Evolutionary conservation across 1,284 basidiomycete species (phyloP), one percentile per base, ranked within the genome.

Genomic region (Leccinum insigne): DNA sequence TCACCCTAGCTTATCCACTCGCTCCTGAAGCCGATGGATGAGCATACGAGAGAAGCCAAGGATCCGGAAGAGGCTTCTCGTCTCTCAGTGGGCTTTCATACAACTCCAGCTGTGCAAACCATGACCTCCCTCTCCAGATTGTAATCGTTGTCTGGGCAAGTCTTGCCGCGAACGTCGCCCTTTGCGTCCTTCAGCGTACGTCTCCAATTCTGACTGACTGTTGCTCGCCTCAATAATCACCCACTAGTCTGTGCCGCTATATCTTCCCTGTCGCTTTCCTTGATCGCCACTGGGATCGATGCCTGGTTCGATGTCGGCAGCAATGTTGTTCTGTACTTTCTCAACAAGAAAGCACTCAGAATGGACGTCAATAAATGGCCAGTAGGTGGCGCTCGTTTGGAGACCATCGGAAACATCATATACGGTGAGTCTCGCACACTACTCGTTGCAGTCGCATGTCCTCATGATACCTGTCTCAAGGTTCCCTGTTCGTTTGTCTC

Each of bases 241-340:
- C 54, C n/a, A 23, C 2, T 72, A 93, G 91, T 93, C 75, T 93
- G 92, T 74, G 96, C 94, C 13, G 96, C 97, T 16, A 84, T 95
- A 67, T 92, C 92, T 4, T 92, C 94, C 3, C 74, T 87, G 14
- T 97, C 95, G 1, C 82, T 99, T 11, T 95, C 95, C 10, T 84
- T 99, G 60, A 87, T 99, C 66, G 95, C 95, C 23, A 96, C 94
- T 2, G 92, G 87, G 32, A 91, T 96, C 70, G 95, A 98, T 77
- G 90, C 94, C 16, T 87, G 94, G 21, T 97, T 98, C 74, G 96
- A 99, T 74, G 87, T 95, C 58, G 91, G 93, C 62, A 96, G 95
- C 69, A 99, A 98, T 72, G 77, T 97, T 47, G 81, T 98, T 10
- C 84, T 99, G 2, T 92, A 91, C 77, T 87, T 87, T 80, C 82